These are phyloP conservation scores for Cladophialophora yegresii DNA, from an alignment of 2,329 filamentous ascomycete genomes.

Conservation along the genomic window DNA sequence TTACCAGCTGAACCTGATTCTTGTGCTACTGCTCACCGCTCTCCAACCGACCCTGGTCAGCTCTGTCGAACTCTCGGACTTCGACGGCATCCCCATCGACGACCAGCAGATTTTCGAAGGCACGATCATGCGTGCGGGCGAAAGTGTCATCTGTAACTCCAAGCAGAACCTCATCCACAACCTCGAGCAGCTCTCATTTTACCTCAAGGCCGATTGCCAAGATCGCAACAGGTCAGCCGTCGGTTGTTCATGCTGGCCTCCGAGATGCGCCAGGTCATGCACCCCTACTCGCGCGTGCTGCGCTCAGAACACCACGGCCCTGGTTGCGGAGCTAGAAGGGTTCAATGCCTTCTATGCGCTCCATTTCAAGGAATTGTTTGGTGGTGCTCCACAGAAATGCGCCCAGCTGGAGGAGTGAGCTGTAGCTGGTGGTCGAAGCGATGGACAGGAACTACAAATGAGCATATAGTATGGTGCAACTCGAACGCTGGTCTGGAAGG, in stretches of 20 bases:
- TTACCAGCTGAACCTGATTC: not conserved
- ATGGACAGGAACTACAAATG: not conserved
- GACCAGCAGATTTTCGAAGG: not conserved
- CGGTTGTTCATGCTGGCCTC: constrained; percentile 8
- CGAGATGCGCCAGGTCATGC: not conserved
- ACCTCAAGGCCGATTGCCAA: constrained; percentile 7
- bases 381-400: not conserved
- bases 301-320: not conserved
- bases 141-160: constrained; percentile 6
- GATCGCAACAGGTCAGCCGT: not conserved
- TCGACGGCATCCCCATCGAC: not conserved
- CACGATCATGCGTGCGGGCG: not conserved
- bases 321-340: not conserved
- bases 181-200: constrained; percentile 5
- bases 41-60: not conserved
- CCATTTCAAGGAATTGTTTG: constrained; percentile 2
- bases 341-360: constrained; percentile 3
- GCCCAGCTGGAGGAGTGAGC: not conserved
- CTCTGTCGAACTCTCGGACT: not conserved
- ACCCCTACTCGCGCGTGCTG: not conserved
- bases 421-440: not conserved
- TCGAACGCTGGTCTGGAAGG: not conserved
- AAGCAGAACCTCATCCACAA: constrained; percentile 1
- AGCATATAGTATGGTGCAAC: not conserved
- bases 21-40: not conserved